These are phyloP conservation scores for Yarrowia osloensis DNA, from an alignment of 805 yeast species.

Conservation along the genomic window DNA sequence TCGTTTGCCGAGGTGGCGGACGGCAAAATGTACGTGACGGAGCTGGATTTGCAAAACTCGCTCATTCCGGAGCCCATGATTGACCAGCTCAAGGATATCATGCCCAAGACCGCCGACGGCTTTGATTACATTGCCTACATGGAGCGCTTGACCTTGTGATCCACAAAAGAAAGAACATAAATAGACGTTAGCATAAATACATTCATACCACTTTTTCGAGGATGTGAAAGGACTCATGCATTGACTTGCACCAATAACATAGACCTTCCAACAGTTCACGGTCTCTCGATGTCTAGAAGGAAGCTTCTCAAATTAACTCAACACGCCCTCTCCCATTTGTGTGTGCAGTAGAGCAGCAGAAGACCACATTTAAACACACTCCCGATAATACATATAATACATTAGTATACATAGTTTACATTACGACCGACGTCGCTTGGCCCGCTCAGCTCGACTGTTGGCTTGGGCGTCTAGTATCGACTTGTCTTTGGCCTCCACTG, in stretches of 20 bases:
- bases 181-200: background rate
- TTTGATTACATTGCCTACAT: conserved; percentile 41
- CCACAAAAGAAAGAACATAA: background rate
- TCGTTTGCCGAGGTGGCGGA: conserved; percentile 47
- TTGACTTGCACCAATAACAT: no score
- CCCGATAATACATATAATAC: background rate
- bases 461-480: conserved; percentile 6
- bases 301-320: no score
- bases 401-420: conserved; percentile 26
- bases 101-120: conserved; percentile 41
- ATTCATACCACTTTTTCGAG: no score
- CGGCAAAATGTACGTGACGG: conserved; percentile 47
- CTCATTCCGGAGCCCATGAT: conserved; percentile 42
- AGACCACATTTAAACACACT: background rate
- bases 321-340: no score
- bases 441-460: conserved; percentile 17
- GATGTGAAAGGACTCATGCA: no score
- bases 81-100: conserved; percentile 38
- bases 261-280: no score
- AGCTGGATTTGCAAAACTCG: conserved; percentile 46
- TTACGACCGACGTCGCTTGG: background rate
- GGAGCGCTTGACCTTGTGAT: conserved; percentile 31
- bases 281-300: no score
- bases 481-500: conserved; percentile 15
- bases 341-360: no score